phyloP scores from a whole-genome alignment of 352 stramenopile genomes.

The Thalassiosira oceanica region DNA sequence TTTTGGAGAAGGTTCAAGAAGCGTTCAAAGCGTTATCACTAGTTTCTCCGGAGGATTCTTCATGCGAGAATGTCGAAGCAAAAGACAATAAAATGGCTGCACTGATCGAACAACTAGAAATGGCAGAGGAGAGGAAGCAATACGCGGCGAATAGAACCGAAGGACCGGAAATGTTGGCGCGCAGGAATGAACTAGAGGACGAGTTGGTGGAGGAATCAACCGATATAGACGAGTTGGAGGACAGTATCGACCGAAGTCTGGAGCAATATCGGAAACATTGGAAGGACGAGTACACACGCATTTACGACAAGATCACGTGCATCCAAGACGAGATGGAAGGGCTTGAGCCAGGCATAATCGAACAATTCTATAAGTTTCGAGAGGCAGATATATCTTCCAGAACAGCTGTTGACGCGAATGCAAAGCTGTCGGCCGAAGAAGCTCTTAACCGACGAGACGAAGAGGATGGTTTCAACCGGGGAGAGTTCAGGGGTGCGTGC shows the following conservation, averaged over 20 bases:
- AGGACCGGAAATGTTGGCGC: too few species aligned
- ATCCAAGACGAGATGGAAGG: slow-evolving; percentile 51
- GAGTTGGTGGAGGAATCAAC: not conserved
- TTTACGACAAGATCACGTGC: slow-evolving; percentile 27
- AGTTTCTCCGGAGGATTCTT: too few species aligned
- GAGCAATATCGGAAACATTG: slow-evolving; percentile 26
- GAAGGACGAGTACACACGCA: slow-evolving; percentile 13
- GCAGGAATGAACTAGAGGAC: too few species aligned
- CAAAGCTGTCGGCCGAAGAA: too few species aligned
- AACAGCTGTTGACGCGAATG: too few species aligned
- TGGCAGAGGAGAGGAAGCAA: not conserved
- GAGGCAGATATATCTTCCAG: too few species aligned
- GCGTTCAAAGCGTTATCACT: slow-evolving; percentile 20
- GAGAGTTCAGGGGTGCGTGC: slow-evolving; percentile 45
- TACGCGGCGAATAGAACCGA: too few species aligned
- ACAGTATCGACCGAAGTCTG: slow-evolving; percentile 10
- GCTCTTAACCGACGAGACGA: slow-evolving; percentile 39
- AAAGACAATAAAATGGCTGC: too few species aligned
- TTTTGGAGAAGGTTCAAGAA: slow-evolving; percentile 30
- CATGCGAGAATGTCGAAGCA: too few species aligned
- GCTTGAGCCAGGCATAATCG: slow-evolving; percentile 12
- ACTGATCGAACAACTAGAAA: too few species aligned
- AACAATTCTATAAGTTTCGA: slow-evolving; percentile 44
- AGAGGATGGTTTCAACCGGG: slow-evolving; percentile 39
- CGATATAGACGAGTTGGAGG: slow-evolving; percentile 6